These are phyloP conservation scores for Mycosphaerella sp. DNA, from an alignment of 2,329 filamentous ascomycete genomes.

Conservation along the genomic window DNA sequence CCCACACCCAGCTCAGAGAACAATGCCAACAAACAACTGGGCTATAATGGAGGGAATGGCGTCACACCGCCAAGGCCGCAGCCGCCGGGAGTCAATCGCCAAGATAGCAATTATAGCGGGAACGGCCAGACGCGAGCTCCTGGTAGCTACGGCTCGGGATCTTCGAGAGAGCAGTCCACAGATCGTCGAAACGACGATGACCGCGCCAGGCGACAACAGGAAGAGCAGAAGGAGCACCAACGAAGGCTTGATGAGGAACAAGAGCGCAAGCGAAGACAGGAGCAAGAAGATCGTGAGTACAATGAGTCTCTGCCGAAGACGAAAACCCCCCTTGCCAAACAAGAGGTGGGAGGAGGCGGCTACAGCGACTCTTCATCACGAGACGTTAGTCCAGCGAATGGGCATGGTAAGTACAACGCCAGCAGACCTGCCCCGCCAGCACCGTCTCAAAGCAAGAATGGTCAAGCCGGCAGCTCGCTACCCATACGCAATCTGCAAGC, in stretches of 20 bases:
- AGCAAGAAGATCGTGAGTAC: constrained; percentile 67
- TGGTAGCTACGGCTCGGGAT: constrained; percentile 16
- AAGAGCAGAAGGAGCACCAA: constrained; percentile 35
- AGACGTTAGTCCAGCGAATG: constrained; percentile 41
- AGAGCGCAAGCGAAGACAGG: constrained; percentile 51
- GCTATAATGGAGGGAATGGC: constrained; percentile 41
- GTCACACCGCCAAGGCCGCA: constrained; percentile 46
- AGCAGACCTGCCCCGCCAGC: constrained; percentile 64
- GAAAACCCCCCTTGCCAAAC: constrained; percentile 73
- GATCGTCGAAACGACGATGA: constrained; percentile 37
- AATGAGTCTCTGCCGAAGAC: constrained; percentile 82
- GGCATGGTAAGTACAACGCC: constrained; percentile 70
- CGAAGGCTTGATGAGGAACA: constrained; percentile 41
- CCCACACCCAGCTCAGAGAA: constrained; percentile 56
- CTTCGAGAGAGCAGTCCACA: constrained; percentile 22
- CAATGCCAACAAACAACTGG: constrained; percentile 44
- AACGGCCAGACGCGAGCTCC: constrained; percentile 23
- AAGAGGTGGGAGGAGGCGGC: constrained; percentile 73
- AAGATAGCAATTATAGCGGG: constrained; percentile 41
- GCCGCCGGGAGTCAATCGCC: constrained; percentile 40
- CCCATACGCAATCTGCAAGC: constrained; percentile 52
- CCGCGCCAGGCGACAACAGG: constrained; percentile 32
- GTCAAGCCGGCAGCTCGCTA: constrained; percentile 23
- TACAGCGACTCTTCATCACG: constrained; percentile 40
- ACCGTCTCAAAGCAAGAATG: constrained; percentile 27